Base-by-base conservation (phyloP, 306 rosid species). In the Malus sieversii region DNA sequence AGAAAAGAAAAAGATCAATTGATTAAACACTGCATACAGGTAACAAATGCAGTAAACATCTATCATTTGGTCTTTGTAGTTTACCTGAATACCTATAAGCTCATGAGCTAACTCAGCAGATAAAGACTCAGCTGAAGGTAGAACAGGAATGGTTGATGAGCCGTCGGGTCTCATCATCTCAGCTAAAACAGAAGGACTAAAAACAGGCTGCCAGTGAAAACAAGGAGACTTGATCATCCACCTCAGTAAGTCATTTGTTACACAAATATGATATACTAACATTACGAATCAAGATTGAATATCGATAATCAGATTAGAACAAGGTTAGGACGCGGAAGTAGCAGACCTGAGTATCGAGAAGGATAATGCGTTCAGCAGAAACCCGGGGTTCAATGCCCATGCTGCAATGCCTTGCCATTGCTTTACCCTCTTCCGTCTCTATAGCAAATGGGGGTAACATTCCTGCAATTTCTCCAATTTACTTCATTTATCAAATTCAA, bases 131-230 rank as follows among this genome's bases (percentile, higher is more conserved):
- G 91, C 93, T 32, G 91, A 86, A 81, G 67, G 82, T 44, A 89
- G 60, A 79, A 90, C 90, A 38, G 94, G 85, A 77, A 90, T 71
- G 19, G 88, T 81, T 75, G 95, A 90, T 71, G 89, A 89, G 66
- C 98, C 95, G 79, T 89, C 97, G 1, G 98, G 98, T 75, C 93
- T 86, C 91, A 87, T 93, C 88, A 89, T 90, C 87, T 93, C 98
- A 33, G 93, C 82, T 79, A 93, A 84, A 68, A 90, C 85, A 60
- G 98, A 90, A 62, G 97, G 90, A 80, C 97, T 89, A 57, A 85
- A 84, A 40, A 93, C 88, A 66, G 98, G 97, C 98, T 93, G 86
- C 88, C 76, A 70, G 70, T 59, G 9, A 64, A 60, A 80, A 79
- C 45, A 53, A 73, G n/a, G 51, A 52, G 33, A 76, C 51, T 55